Percentiles rank a stretch among this genome's conserved stretches.
phyloP scores from a whole-genome alignment of 179 eudicot genomes.

The Beta lomatogona region DNA sequence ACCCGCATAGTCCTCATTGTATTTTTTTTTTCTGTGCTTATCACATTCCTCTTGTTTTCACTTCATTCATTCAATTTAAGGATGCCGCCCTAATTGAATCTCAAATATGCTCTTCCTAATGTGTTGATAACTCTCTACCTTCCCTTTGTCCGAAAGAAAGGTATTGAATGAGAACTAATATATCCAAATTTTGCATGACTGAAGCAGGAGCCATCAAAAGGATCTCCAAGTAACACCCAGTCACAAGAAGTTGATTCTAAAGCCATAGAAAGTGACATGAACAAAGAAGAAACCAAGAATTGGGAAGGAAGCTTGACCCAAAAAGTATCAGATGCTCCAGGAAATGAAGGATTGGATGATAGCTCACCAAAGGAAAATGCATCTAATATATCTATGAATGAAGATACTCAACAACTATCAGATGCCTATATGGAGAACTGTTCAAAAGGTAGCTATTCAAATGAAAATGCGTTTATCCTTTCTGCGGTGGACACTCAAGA shows the following conservation, averaged over 20 bases:
- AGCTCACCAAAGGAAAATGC: conserved; percentile 28
- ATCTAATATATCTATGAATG: conserved; percentile 37
- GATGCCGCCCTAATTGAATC: neutral
- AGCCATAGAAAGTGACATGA: conserved; percentile 13
- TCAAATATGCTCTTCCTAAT: neutral
- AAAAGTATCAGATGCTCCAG: conserved; percentile 16
- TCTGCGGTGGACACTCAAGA: conserved; percentile 38
- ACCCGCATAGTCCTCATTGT: neutral
- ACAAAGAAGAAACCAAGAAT: conserved; percentile 6
- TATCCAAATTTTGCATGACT: conserved; percentile 1
- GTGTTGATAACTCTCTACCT: neutral
- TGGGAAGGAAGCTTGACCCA: conserved; percentile 3
- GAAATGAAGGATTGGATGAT: neutral
- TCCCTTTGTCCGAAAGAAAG: neutral
- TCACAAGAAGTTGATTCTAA: conserved; percentile 31
- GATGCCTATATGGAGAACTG: conserved; percentile 18
- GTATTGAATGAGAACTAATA: neutral
- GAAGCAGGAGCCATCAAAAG: conserved; percentile 24
- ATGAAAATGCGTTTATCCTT: conserved; percentile 32
- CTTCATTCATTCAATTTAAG: neutral
- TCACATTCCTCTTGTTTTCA: neutral
- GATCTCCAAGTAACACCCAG: conserved; percentile 20
- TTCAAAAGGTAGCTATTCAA: neutral
- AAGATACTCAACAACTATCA: conserved; percentile 27
- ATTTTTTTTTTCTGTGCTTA: neutral